Percentiles rank a stretch among this genome's conserved stretches.
Evolutionary conservation across 257 asterid genomes (phyloP).

Genomic region (Striga asiatica): DNA sequence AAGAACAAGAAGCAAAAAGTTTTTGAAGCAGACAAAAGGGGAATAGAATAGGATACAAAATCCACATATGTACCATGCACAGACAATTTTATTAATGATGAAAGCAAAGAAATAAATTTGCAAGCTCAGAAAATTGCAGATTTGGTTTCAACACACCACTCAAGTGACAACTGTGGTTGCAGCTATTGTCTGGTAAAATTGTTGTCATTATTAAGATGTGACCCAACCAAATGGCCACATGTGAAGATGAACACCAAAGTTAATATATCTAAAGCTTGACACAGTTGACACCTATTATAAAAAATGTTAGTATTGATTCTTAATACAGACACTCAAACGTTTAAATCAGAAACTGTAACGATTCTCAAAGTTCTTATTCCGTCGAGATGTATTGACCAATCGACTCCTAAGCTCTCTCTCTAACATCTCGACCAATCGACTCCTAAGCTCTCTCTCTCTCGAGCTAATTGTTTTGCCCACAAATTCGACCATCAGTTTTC

Average conservation of each 20-base stretch:
- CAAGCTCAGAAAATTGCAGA: slow-evolving; percentile 2
- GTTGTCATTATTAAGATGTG: slow-evolving; percentile 12
- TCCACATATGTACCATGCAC: neutral
- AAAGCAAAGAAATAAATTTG: neutral
- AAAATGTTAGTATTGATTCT: neutral
- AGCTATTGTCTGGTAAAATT: neutral
- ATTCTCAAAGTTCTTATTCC: too few relatives aligned
- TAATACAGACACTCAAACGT: neutral
- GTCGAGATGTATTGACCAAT: too few relatives aligned
- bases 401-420: too few relatives aligned
- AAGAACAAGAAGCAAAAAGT: neutral
- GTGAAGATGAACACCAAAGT: slow-evolving; percentile 6
- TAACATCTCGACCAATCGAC: too few relatives aligned
- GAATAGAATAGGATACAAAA: neutral
- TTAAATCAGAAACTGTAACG: too few relatives aligned
- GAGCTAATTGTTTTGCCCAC: too few relatives aligned
- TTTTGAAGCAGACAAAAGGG: neutral
- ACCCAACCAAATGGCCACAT: slow-evolving; percentile 20
- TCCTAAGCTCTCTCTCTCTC: too few relatives aligned
- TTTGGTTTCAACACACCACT: neutral
- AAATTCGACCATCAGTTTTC: too few relatives aligned
- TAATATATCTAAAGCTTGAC: too few relatives aligned
- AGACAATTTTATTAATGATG: slow-evolving; percentile 4
- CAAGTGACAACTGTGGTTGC: slow-evolving; percentile 18
- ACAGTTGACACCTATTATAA: too few relatives aligned